These are phyloP conservation scores for Suillus decipiens DNA, from an alignment of 768 basidiomycete genomes.

Conservation along the genomic window DNA sequence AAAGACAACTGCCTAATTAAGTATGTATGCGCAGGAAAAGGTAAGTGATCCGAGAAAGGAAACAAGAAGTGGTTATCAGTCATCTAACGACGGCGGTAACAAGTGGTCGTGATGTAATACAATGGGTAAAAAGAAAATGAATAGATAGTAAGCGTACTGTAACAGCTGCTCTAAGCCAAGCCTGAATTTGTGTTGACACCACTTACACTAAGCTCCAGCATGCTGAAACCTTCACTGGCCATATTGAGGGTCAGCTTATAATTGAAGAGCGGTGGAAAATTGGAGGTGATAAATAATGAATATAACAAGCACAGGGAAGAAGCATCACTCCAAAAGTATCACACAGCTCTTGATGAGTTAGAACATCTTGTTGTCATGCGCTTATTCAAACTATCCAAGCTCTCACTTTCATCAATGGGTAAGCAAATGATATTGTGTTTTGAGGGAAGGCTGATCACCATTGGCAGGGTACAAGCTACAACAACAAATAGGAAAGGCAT, in stretches of 20 bases:
- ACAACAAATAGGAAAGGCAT: constrained; percentile 31
- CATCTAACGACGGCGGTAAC: no score
- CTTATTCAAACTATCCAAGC: constrained; percentile 24
- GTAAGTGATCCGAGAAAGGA: no score
- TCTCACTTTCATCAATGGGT: constrained; percentile 32
- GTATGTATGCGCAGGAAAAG: no score
- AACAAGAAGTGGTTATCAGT: no score
- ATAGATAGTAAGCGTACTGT: no score
- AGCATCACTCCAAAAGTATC: constrained; percentile 23
- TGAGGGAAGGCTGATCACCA: neutral
- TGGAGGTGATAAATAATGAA: constrained; percentile 5
- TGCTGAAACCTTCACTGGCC: neutral
- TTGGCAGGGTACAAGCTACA: constrained; percentile 32
- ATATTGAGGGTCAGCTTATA: constrained; percentile 6
- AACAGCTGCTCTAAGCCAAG: constrained; percentile 7
- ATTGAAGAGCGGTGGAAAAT: constrained; percentile 8
- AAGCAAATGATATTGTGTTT: neutral
- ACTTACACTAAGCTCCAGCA: neutral
- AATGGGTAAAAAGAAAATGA: no score
- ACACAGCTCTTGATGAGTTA: constrained; percentile 32
- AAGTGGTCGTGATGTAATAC: no score
- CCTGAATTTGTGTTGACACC: constrained; percentile 6
- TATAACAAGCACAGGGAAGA: constrained; percentile 5
- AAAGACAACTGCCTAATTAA: no score
- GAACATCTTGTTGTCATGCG: constrained; percentile 36